These are phyloP conservation scores for Colletotrichum paranaense DNA, from an alignment of 2,329 filamentous ascomycete species.

Conservation along the genomic window DNA sequence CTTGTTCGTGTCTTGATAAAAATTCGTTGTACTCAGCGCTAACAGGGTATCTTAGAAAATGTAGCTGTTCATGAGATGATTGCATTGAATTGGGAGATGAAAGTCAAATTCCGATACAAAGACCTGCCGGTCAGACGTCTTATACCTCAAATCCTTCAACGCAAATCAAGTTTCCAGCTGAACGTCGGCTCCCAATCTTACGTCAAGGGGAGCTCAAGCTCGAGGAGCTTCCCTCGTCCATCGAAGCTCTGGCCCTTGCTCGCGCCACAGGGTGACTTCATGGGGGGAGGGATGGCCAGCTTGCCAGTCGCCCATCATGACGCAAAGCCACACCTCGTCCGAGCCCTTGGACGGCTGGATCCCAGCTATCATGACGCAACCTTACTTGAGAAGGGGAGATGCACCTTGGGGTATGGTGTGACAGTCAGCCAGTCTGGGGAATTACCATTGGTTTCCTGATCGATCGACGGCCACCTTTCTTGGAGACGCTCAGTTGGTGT, in stretches of 20 bases:
- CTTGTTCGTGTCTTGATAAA: constrained; percentile 35
- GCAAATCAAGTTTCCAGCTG: constrained; percentile 37
- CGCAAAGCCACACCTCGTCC: constrained; percentile 38
- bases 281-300: constrained; percentile 21
- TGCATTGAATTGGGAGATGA: constrained; percentile 24
- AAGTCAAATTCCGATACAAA: background rate
- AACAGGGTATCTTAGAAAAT: constrained; percentile 26
- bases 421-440: constrained; percentile 18
- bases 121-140: constrained; percentile 28
- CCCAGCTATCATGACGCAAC: constrained; percentile 37
- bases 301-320: constrained; percentile 34
- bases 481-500: constrained; percentile 32
- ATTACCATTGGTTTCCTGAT: constrained; percentile 42
- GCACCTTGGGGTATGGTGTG: constrained; percentile 35
- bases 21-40: constrained; percentile 15
- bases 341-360: constrained; percentile 29
- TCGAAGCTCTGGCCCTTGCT: constrained; percentile 29
- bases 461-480: constrained; percentile 41
- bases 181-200: constrained; percentile 18
- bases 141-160: constrained; percentile 33
- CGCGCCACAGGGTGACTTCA: constrained; percentile 38
- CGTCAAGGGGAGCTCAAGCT: constrained; percentile 35
- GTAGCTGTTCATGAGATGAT: constrained; percentile 26
- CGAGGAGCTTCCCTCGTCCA: constrained; percentile 16
- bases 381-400: constrained; percentile 21